Percentiles rank a stretch among this genome's conserved stretches.
Conservation (phyloP, 306 rosid genomes). For the Purshia tridentata region DNA sequence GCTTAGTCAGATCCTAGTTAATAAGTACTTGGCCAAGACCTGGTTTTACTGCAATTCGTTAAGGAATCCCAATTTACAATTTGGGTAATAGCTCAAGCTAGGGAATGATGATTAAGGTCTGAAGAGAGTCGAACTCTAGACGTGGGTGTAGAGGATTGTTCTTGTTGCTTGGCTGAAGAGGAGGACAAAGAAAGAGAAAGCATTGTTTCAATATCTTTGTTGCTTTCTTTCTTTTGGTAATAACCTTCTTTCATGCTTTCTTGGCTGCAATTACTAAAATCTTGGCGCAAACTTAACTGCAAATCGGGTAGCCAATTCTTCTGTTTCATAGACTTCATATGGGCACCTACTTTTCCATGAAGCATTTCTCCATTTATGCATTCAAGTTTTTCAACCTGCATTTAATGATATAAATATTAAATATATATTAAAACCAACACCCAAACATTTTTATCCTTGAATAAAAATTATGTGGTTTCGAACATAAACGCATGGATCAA, state of each 20-base stretch:
- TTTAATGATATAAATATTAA: too few species aligned
- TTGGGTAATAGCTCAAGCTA: constrained; percentile 1
- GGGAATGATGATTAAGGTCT: background rate
- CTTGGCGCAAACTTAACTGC: constrained; percentile 49
- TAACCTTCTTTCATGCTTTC: constrained; percentile 11
- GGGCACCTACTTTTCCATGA: constrained; percentile 1
- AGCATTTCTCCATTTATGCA: constrained; percentile 20
- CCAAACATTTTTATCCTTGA: too few species aligned
- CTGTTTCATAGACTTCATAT: constrained; percentile 24
- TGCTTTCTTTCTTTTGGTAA: constrained; percentile 10
- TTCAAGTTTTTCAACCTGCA: constrained; percentile 35
- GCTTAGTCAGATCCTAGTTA: constrained; percentile 48
- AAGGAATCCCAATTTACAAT: constrained; percentile 25
- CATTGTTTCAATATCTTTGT: constrained; percentile 32
- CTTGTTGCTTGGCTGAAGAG: constrained; percentile 33
- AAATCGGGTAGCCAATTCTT: constrained; percentile 37
- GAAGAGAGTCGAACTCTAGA: background rate
- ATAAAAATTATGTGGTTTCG: too few species aligned
- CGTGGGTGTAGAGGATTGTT: constrained; percentile 1
- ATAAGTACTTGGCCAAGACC: constrained; percentile 49
- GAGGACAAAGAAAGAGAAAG: constrained; percentile 58
- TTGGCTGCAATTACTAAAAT: constrained; percentile 19
- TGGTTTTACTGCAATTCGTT: constrained; percentile 19
- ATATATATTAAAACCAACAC: too few species aligned
- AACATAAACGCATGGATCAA: too few species aligned